Conservation (phyloP, 1,284 basidiomycete genomes). For the Boletus semigastroideus region DNA sequence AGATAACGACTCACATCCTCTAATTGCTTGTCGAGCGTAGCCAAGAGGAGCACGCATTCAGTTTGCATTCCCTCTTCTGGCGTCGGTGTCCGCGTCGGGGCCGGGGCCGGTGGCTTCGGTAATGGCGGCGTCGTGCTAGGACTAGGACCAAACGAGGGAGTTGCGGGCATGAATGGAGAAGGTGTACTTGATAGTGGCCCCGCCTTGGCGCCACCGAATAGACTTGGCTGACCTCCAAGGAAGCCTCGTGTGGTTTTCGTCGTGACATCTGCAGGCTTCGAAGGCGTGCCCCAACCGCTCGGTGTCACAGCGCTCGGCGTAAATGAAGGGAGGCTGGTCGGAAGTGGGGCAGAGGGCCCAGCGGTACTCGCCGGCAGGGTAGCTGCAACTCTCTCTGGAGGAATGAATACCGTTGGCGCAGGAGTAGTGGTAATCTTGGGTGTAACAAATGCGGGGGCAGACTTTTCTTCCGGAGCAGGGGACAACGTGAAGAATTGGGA, state of each 20-base stretch:
- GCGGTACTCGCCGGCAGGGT: neutral
- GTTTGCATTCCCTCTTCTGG: slow-evolving; percentile 61
- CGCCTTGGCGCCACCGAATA: slow-evolving; percentile 12
- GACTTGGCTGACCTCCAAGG: slow-evolving; percentile 8
- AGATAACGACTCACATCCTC: slow-evolving; percentile 42
- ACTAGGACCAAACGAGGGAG: neutral
- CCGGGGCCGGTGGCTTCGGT: slow-evolving; percentile 12
- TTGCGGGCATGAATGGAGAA: slow-evolving; percentile 3
- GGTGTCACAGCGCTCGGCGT: neutral
- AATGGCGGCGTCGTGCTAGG: slow-evolving; percentile 8
- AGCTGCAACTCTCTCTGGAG: neutral
- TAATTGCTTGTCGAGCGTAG: slow-evolving; percentile 48
- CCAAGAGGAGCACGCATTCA: slow-evolving; percentile 51
- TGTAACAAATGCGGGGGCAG: slow-evolving; percentile 8
- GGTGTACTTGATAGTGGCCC: slow-evolving; percentile 9
- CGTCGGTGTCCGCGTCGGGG: slow-evolving; percentile 22
- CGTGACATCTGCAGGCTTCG: slow-evolving; percentile 11
- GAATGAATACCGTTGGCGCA: neutral
- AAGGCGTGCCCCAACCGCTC: slow-evolving; percentile 6
- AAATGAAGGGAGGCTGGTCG: slow-evolving; percentile 5
- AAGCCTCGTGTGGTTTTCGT: slow-evolving; percentile 5
- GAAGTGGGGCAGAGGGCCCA: neutral
- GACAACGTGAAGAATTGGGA: slow-evolving; percentile 40
- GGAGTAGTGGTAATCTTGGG: neutral
- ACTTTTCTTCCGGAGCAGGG: slow-evolving; percentile 10